Evolutionary conservation across 345 rosid species (phyloP).

Genomic region (Mangifera indica): DNA sequence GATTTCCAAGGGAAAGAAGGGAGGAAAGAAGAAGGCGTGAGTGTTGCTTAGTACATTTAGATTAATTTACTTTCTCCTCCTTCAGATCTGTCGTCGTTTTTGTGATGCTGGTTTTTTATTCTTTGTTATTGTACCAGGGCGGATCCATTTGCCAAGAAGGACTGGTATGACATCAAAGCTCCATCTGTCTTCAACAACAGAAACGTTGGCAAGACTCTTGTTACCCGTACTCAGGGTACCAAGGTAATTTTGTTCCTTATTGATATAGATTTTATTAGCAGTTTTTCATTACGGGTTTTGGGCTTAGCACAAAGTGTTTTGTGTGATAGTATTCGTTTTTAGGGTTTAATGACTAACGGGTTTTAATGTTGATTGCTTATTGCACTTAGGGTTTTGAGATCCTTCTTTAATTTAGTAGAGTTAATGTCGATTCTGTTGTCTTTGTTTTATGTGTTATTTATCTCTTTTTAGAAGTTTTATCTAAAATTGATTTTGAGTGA

Average conservation of each 20-base stretch:
- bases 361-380: not conserved
- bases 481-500: too few species aligned
- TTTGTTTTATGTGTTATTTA: not conserved
- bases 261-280: too few species aligned
- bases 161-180: constrained; percentile 96
- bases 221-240: constrained; percentile 94
- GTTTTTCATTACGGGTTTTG: not conserved
- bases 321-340: too few species aligned
- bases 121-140: constrained; percentile 36
- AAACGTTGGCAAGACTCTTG: constrained; percentile 89
- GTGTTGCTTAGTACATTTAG: constrained; percentile 11
- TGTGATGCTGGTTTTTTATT: not conserved
- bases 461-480: too few species aligned
- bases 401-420: not conserved
- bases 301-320: not conserved
- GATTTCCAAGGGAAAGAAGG: constrained; percentile 96
- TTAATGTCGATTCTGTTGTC: not conserved
- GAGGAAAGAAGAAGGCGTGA: constrained; percentile 96
- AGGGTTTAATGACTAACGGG: not conserved
- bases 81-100: not conserved
- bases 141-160: constrained; percentile 95
- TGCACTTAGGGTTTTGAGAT: not conserved
- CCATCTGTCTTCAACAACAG: constrained; percentile 62
- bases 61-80: not conserved
- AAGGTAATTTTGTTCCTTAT: constrained; percentile 45